Base-by-base conservation (phyloP, 352 stramenopile genomes). In the Globisporangium nagaii region DNA sequence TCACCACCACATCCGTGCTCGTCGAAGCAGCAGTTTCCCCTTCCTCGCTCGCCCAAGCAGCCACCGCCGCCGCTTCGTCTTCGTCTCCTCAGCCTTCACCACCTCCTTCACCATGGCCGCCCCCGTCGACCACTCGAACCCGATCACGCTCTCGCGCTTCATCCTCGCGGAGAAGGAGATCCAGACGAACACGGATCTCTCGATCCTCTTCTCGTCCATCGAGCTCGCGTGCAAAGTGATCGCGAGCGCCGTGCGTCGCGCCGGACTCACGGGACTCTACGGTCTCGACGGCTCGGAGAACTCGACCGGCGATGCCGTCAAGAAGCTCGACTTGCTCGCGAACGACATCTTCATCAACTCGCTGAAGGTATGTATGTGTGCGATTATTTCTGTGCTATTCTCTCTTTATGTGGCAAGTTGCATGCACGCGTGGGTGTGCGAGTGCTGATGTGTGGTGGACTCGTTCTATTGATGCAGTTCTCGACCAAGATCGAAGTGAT, bases 301-400 rank as follows among this genome's bases (percentile, higher is more conserved):
- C 79, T 83, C 90, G 20, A 98, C 96, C 6, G 96, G 97, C 36
- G 97, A 99, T 68, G 90, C 98, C 58, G 94, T 98, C 42, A 99
- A 99, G 84, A 99, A 99, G 73, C 88, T 99, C 28, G 96, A 99
- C 74, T 73, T 99, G 40, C 82, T 99, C 57, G 86, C 96, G n/a
- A 98, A 99, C 70, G 97, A 99, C 41, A 98, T 95, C 64, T 96
- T 99, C 75, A 95, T 98, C 68, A 98, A 98, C 72, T 89, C 94
- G 43, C 84, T 99, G 60, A 90, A 86, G 68, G 70, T 77, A 4
- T 28, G 55, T 32, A 19, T 15, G 15, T 20, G 22, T 11, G 3
- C 25, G 13, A 4, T 32, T 24, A 28, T 8, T 19, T 45, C 11
- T 15, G 19, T 17, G 20, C 15, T n/a, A 17, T 43, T 5, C 4